A percentile compares a stretch with the other conserved stretches of the same genome.
These are phyloP conservation scores for Suillus clintonianus DNA, from an alignment of 768 basidiomycete species.

Conservation along the genomic window DNA sequence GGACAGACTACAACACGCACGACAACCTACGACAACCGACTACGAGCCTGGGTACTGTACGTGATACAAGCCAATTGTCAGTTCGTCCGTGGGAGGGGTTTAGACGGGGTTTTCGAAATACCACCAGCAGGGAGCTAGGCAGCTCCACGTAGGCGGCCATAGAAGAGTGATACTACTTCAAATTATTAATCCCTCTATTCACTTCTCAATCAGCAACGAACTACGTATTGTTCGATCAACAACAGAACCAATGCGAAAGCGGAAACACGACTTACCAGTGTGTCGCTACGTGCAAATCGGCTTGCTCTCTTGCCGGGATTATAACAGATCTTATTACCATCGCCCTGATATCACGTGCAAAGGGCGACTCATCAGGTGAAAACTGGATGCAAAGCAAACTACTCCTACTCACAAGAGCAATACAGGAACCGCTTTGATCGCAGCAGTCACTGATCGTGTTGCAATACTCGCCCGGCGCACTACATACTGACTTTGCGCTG, in stretches of 20 bases:
- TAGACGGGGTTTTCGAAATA: too few species aligned
- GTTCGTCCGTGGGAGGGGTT: too few species aligned
- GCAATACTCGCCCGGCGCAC: background rate
- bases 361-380: background rate
- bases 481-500: background rate
- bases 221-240: background rate
- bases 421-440: background rate
- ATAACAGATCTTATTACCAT: background rate
- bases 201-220: background rate
- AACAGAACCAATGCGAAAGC: background rate
- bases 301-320: background rate
- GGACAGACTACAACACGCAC: too few species aligned
- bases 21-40: too few species aligned
- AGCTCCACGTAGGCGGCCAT: too few species aligned
- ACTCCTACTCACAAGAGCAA: background rate
- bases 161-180: background rate
- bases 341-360: background rate
- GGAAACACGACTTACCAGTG: background rate
- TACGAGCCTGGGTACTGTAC: too few species aligned
- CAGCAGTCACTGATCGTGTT: background rate
- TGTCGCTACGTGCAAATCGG: background rate
- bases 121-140: too few species aligned
- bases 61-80: too few species aligned
- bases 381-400: background rate
- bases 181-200: background rate